Evolutionary conservation across 345 rosid genomes (phyloP).

Genomic region (Syzygium oleosum): DNA sequence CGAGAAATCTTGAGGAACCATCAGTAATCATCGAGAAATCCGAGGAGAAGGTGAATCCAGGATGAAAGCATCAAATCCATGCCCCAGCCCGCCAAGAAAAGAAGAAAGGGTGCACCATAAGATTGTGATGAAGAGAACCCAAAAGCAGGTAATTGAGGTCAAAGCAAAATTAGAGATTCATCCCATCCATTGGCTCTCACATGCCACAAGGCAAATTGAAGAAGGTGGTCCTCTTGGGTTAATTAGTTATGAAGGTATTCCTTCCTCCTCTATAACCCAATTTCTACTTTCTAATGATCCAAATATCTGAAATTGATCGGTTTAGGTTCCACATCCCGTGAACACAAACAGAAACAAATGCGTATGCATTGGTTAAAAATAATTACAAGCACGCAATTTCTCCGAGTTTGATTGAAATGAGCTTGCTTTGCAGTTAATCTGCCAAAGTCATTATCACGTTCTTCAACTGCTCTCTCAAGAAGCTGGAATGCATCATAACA

Average conservation of each 20-base stretch:
- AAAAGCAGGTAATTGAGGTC: neutral
- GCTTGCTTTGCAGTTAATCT: neutral
- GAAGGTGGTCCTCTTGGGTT: neutral
- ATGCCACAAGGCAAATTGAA: neutral
- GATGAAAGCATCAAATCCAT: neutral
- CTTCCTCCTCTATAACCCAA: neutral
- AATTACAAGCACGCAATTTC: neutral
- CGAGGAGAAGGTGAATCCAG: neutral
- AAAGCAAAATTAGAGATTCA: neutral
- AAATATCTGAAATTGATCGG: neutral
- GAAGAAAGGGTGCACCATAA: neutral
- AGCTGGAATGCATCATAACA: neutral
- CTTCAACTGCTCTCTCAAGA: neutral
- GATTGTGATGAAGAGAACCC: neutral
- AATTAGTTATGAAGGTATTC: neutral
- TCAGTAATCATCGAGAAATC: neutral
- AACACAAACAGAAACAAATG: neutral
- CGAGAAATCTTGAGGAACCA: neutral
- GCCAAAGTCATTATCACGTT: neutral
- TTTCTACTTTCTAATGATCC: neutral
- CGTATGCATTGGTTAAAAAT: neutral
- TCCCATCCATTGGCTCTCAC: neutral
- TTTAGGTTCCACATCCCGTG: neutral
- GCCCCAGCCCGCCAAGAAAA: neutral
- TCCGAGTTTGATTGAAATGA: neutral